Percentiles rank a stretch among this genome's conserved stretches.
phyloP scores from a whole-genome alignment of 1,139 yeast genomes.

The Debaryomycetaceae sp. region DNA sequence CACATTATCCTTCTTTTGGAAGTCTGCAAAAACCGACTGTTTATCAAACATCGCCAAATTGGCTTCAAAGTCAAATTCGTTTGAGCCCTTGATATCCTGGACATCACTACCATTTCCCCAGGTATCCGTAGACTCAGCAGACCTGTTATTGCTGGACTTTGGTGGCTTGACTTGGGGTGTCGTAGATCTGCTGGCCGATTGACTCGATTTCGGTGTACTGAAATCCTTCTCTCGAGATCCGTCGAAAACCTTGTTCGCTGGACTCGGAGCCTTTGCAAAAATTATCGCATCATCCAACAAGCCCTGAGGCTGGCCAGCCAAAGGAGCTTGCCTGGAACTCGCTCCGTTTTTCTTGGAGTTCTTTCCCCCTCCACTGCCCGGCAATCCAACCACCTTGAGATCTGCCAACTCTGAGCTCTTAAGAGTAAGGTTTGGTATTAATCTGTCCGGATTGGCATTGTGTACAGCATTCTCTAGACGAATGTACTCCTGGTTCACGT shows the following conservation, averaged over 20 bases:
- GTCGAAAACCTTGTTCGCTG: slow-evolving; percentile 5
- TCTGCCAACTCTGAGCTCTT: slow-evolving; percentile 40
- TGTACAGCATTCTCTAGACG: slow-evolving; percentile 32
- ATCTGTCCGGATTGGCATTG: slow-evolving; percentile 15
- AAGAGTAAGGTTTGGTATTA: slow-evolving; percentile 22
- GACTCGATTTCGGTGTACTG: slow-evolving; percentile 1
- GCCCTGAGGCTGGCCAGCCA: slow-evolving; percentile 3
- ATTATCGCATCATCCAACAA: slow-evolving; percentile 28
- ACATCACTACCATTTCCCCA: slow-evolving; percentile 52
- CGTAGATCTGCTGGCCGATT: slow-evolving; percentile 6
- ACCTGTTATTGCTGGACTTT: slow-evolving; percentile 5
- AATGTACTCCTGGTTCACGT: slow-evolving; percentile 40
- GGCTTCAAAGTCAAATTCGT: slow-evolving; percentile 85
- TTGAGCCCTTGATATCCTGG: slow-evolving; percentile 45
- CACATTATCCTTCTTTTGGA: slow-evolving; percentile 60
- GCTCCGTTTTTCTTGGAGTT: slow-evolving; percentile 4
- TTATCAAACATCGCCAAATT: slow-evolving; percentile 84
- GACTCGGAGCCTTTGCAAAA: slow-evolving; percentile 16
- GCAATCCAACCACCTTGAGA: slow-evolving; percentile 48
- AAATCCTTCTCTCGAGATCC: slow-evolving; percentile 4
- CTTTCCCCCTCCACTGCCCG: slow-evolving; percentile 18
- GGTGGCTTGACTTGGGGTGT: slow-evolving; percentile 14
- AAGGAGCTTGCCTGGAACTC: not conserved
- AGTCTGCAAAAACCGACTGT: slow-evolving; percentile 71
- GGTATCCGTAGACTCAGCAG: slow-evolving; percentile 16